These are phyloP conservation scores for Didymellaceae sp. DNA, from an alignment of 2,329 filamentous ascomycete species.

Conservation along the genomic window DNA sequence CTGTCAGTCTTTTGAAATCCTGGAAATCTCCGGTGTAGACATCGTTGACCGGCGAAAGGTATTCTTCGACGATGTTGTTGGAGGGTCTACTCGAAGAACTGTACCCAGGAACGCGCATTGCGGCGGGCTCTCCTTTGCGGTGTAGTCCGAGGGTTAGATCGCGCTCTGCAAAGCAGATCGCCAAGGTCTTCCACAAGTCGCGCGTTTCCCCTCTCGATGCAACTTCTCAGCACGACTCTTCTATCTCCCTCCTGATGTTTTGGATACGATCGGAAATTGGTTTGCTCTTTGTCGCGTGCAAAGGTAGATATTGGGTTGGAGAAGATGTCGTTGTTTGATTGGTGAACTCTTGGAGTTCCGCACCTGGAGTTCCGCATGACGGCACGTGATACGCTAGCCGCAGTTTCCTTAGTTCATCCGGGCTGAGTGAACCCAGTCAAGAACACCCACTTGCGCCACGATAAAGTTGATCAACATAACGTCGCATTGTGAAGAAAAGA, in stretches of 20 bases:
- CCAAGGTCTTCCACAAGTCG: constrained; percentile 8
- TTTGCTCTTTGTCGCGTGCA: not conserved
- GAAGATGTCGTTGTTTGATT: constrained; percentile 27
- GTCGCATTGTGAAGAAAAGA: not conserved
- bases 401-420: constrained; percentile 11
- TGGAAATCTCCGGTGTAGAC: constrained; percentile 35
- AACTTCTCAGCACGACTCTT: not conserved
- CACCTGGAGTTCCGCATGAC: too few relatives aligned
- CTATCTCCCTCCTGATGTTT: too few relatives aligned
- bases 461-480: not conserved
- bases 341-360: constrained; percentile 30
- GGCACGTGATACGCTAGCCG: constrained; percentile 29
- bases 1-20: constrained; percentile 41
- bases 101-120: constrained; percentile 31
- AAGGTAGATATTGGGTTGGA: constrained; percentile 2
- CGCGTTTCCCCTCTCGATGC: constrained; percentile 8
- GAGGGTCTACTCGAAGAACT: constrained; percentile 25
- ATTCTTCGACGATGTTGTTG: constrained; percentile 47
- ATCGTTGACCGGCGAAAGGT: constrained; percentile 37
- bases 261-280: not conserved
- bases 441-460: constrained; percentile 7
- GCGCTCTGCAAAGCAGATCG: not conserved
- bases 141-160: too few relatives aligned
- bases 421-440: constrained; percentile 6
- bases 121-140: not conserved